Evolutionary conservation across 768 basidiomycete genomes (phyloP).

Genomic region (Russula brevipes): DNA sequence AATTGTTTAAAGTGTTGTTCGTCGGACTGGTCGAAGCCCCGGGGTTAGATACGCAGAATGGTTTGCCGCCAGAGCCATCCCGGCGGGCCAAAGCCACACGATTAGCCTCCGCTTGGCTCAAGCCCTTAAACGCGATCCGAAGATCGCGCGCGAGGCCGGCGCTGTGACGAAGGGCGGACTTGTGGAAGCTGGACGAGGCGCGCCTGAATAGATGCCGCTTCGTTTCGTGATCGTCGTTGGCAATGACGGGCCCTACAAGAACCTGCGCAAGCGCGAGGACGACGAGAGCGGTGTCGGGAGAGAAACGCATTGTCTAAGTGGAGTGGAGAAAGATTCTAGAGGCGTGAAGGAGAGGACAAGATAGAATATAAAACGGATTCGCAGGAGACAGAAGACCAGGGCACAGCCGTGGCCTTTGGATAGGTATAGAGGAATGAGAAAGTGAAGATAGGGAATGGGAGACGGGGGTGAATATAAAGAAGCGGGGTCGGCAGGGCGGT

Average conservation of each 20-base stretch:
- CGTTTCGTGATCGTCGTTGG: constrained; percentile 24
- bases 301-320: constrained; percentile 15
- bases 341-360: neutral
- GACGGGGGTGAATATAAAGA: constrained; percentile 5
- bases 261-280: constrained; percentile 33
- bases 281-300: constrained; percentile 30
- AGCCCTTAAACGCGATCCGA: constrained; percentile 54
- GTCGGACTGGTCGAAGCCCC: neutral
- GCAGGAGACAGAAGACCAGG: constrained; percentile 22
- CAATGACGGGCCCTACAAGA: constrained; percentile 30
- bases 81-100: constrained; percentile 3
- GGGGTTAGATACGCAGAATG: constrained; percentile 25
- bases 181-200: constrained; percentile 46
- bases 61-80: constrained; percentile 17
- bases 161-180: constrained; percentile 52
- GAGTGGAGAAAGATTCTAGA: neutral
- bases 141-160: constrained; percentile 62
- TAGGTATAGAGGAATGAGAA: neutral
- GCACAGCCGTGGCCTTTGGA: constrained; percentile 22
- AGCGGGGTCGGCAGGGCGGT: neutral
- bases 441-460: neutral
- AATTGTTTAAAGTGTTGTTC: neutral
- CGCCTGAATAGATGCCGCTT: constrained; percentile 37
- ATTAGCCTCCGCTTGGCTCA: constrained; percentile 35
- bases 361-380: constrained; percentile 1